These are phyloP conservation scores for Penicillium sp. DNA, from an alignment of 2,329 filamentous ascomycete species.

Conservation along the genomic window DNA sequence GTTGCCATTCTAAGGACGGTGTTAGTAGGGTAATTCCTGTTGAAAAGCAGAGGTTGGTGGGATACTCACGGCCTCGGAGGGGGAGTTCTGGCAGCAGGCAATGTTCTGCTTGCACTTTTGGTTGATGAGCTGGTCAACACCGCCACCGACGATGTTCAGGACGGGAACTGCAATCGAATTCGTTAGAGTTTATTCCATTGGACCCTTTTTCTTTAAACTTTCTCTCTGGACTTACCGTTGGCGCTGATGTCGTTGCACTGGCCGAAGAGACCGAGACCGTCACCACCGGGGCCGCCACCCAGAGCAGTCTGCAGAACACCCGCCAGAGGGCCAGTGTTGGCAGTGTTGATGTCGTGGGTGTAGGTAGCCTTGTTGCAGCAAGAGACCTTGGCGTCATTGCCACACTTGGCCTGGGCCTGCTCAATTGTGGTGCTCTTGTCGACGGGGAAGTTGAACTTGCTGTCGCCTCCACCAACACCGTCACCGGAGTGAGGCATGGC, in stretches of 20 bases:
- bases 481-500: slow-evolving; percentile 20
- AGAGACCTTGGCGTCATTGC: slow-evolving; percentile 27
- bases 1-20: slow-evolving; percentile 25
- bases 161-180: background rate
- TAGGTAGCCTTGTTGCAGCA: slow-evolving; percentile 38
- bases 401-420: slow-evolving; percentile 31
- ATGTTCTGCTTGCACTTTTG: slow-evolving; percentile 37
- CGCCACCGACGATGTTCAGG: slow-evolving; percentile 16
- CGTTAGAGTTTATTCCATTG: background rate
- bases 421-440: slow-evolving; percentile 21
- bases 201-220: background rate
- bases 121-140: slow-evolving; percentile 27
- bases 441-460: slow-evolving; percentile 25
- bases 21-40: slow-evolving; percentile 6
- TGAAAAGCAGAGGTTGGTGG: background rate
- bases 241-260: slow-evolving; percentile 38
- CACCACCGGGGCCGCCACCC: slow-evolving; percentile 27
- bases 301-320: slow-evolving; percentile 32
- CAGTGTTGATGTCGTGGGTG: slow-evolving; percentile 24
- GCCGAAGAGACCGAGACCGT: slow-evolving; percentile 35
- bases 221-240: slow-evolving; percentile 23
- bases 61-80: slow-evolving; percentile 25
- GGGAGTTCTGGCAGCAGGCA: slow-evolving; percentile 36
- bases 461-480: slow-evolving; percentile 8
- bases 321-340: slow-evolving; percentile 25